Evolutionary conservation across 2,329 filamentous ascomycete genomes (phyloP).

Genomic region (Sordariomycetes sp.): DNA sequence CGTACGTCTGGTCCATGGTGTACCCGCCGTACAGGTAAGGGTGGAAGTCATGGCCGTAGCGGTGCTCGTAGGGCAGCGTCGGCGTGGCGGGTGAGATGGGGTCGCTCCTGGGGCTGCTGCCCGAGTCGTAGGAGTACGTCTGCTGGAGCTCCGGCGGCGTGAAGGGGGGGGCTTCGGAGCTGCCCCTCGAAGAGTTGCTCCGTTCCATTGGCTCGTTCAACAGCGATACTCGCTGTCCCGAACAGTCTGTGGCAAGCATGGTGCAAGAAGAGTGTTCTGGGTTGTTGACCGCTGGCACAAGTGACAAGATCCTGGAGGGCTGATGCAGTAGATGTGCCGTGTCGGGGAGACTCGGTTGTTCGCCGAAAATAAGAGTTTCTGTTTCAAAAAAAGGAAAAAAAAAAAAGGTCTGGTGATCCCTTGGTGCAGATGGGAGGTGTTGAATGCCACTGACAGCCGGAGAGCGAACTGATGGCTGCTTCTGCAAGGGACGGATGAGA

Average conservation of each 20-base stretch:
- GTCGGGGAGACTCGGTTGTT: neutral
- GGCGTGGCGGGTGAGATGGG: constrained; percentile 43
- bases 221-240: constrained; percentile 44
- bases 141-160: constrained; percentile 41
- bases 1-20: constrained; percentile 10
- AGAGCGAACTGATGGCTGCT: neutral
- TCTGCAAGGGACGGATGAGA: neutral
- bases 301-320: neutral
- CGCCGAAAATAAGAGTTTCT: neutral
- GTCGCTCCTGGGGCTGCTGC: constrained; percentile 32
- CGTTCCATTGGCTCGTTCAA: constrained; percentile 31
- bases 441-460: neutral
- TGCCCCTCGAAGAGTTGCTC: constrained; percentile 16
- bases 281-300: neutral
- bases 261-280: constrained; percentile 5
- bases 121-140: constrained; percentile 49
- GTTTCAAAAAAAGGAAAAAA: neutral
- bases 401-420: neutral
- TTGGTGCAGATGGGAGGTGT: neutral
- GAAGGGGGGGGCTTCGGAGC: constrained; percentile 30
- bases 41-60: constrained; percentile 3
- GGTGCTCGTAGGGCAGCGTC: constrained; percentile 26
- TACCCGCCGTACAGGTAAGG: constrained; percentile 22
- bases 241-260: constrained; percentile 43
- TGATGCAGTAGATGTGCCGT: neutral